Conservation (phyloP, 228 moss, liverwort and hornwort genomes). For the Sphagnum magellanicum region DNA sequence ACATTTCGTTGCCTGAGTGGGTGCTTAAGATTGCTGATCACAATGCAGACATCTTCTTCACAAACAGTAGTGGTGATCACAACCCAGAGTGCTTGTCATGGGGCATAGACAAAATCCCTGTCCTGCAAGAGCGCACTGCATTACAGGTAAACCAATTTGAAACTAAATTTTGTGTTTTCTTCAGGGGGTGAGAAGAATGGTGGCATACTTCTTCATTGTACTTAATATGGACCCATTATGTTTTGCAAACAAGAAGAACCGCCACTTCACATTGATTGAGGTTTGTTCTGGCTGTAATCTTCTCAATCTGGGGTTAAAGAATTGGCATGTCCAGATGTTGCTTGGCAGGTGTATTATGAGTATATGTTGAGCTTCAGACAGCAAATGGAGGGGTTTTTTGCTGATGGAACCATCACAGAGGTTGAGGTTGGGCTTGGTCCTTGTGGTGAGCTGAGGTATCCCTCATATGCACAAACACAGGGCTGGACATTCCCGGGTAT, state of each 20-base stretch:
- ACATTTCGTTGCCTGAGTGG: slow-evolving; percentile 71
- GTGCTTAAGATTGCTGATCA: slow-evolving; percentile 61
- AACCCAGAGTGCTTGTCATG: slow-evolving; percentile 78
- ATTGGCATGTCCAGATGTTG: too few species aligned
- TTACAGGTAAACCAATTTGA: slow-evolving; percentile 44
- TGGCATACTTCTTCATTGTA: too few species aligned
- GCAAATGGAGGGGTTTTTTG: slow-evolving; percentile 58
- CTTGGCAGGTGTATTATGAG: slow-evolving; percentile 62
- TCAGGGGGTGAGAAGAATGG: too few species aligned
- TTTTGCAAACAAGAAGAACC: too few species aligned
- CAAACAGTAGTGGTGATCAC: slow-evolving; percentile 46
- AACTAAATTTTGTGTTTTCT: too few species aligned
- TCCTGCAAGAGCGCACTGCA: slow-evolving; percentile 59
- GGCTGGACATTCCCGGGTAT: slow-evolving; percentile 83
- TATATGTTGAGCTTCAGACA: slow-evolving; percentile 73
- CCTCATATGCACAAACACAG: slow-evolving; percentile 76
- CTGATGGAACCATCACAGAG: slow-evolving; percentile 64
- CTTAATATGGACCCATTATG: too few species aligned
- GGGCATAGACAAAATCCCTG: slow-evolving; percentile 61
- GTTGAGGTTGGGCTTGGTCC: slow-evolving; percentile 81
- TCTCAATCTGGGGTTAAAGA: too few species aligned
- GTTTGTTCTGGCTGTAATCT: too few species aligned
- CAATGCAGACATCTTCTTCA: slow-evolving; percentile 83
- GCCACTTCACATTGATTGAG: too few species aligned
- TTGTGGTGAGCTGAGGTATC: slow-evolving; percentile 87